Conservation (phyloP, 1,284 basidiomycete genomes). For the Rugosomyces carneus region DNA sequence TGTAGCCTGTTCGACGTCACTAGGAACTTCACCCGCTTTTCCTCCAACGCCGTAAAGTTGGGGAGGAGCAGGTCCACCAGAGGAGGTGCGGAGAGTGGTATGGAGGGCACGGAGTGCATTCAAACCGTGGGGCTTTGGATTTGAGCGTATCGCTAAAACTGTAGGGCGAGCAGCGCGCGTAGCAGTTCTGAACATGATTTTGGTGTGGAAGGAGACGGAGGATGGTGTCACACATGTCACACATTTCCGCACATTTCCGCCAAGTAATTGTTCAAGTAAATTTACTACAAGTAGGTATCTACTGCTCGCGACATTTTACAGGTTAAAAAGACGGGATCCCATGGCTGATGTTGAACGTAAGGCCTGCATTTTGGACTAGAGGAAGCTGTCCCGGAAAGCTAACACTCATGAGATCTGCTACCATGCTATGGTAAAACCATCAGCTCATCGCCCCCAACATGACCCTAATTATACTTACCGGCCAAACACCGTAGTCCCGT, state of each 20-base stretch:
- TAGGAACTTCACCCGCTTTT: conserved; percentile 75
- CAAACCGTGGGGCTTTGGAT: no score
- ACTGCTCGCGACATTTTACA: no score
- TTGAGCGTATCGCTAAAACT: conserved; percentile 28
- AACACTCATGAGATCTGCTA: conserved; percentile 32
- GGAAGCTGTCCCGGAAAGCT: conserved; percentile 31
- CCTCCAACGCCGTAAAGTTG: conserved; percentile 70
- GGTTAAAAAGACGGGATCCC: conserved; percentile 21
- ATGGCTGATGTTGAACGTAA: conserved; percentile 27
- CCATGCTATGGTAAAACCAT: conserved; percentile 25
- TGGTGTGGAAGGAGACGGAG: conserved; percentile 19
- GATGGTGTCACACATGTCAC: conserved; percentile 22
- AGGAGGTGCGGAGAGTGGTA: conserved; percentile 42
- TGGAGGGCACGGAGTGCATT: conserved; percentile 55
- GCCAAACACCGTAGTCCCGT: conserved; percentile 33
- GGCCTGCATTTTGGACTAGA: conserved; percentile 26
- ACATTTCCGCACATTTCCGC: conserved; percentile 15
- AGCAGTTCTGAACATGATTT: conserved; percentile 34
- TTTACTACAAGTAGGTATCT: background rate
- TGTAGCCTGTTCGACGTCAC: conserved; percentile 87
- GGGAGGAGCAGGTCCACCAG: conserved; percentile 50
- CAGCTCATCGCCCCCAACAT: background rate
- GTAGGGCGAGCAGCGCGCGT: conserved; percentile 35
- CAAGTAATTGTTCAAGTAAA: no score
- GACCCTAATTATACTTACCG: conserved; percentile 18